Evolutionary conservation across 176 grass and related monocot species (phyloP).

Genomic region (Ampelocalamus luodianensis): DNA sequence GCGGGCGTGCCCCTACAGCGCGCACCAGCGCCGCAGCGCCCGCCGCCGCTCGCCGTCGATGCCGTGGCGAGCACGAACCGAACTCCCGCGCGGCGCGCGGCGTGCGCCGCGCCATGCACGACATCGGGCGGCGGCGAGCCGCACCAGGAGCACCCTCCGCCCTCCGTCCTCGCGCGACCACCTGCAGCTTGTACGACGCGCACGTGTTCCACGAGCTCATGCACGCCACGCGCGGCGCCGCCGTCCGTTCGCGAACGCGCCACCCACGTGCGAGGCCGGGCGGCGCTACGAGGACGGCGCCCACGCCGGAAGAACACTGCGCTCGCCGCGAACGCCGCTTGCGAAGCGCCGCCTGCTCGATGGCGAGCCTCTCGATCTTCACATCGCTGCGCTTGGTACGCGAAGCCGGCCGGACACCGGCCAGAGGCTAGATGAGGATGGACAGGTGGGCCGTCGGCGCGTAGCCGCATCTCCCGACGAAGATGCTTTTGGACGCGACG

Average conservation of each 20-base stretch:
- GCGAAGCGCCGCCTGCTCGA: constrained; percentile 12
- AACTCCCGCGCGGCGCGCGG: background rate
- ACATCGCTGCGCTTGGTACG: background rate
- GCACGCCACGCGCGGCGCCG: constrained; percentile 13
- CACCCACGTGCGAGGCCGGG: constrained; percentile 30
- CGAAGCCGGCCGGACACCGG: background rate
- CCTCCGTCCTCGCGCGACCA: background rate
- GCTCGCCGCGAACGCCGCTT: constrained; percentile 22
- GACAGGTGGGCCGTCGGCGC: background rate
- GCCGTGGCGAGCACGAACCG: constrained; percentile 5
- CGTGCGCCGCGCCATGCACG: background rate
- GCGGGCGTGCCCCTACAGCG: background rate
- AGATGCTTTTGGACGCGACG: constrained; percentile 22
- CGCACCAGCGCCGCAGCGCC: background rate
- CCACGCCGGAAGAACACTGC: constrained; percentile 18
- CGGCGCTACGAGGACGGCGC: background rate
- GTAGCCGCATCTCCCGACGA: constrained; percentile 19
- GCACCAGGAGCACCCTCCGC: background rate
- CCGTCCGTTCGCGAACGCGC: constrained; percentile 2
- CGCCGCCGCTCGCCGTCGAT: background rate
- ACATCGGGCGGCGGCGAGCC: background rate
- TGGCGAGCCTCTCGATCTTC: constrained; percentile 19
- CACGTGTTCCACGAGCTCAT: constrained; percentile 41
- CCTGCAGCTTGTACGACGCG: constrained; percentile 14
- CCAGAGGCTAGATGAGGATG: constrained; percentile 11